Conservation (phyloP, 2,329 filamentous ascomycete genomes). For the Penicillium griseofulvum region DNA sequence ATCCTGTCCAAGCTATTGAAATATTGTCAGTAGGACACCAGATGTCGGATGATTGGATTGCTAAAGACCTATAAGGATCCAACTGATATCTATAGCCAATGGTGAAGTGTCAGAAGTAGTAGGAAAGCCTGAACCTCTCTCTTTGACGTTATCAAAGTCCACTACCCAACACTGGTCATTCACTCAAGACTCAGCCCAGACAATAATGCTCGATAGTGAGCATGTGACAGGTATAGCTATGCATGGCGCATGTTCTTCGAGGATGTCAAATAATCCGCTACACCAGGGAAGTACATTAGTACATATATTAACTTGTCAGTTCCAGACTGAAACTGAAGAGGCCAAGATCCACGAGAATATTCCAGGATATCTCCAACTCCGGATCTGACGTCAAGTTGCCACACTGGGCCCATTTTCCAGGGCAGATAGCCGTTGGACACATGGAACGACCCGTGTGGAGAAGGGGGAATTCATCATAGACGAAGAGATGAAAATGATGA, state of each 20-base stretch:
- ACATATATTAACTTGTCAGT: neutral
- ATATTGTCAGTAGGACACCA: neutral
- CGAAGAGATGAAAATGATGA: neutral
- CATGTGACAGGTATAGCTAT: neutral
- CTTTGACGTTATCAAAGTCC: no score
- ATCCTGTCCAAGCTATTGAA: neutral
- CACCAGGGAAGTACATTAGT: no score
- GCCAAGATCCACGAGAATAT: neutral
- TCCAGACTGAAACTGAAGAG: neutral
- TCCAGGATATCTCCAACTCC: neutral
- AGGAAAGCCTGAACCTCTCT: neutral
- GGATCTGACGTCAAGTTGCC: slow-evolving; percentile 26
- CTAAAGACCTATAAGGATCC: neutral
- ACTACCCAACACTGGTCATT: neutral
- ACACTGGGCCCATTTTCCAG: slow-evolving; percentile 8
- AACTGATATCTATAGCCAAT: neutral
- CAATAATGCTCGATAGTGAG: neutral
- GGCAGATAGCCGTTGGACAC: neutral
- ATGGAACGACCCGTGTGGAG: slow-evolving; percentile 12
- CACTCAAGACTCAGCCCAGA: neutral
- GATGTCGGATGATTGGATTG: neutral
- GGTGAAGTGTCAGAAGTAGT: neutral
- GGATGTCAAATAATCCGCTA: no score
- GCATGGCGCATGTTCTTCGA: neutral
- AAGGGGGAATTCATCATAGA: neutral